Conservation (phyloP, 2,329 filamentous ascomycete species). For the Ophiocordyceps camponoti-rufipedis region DNA sequence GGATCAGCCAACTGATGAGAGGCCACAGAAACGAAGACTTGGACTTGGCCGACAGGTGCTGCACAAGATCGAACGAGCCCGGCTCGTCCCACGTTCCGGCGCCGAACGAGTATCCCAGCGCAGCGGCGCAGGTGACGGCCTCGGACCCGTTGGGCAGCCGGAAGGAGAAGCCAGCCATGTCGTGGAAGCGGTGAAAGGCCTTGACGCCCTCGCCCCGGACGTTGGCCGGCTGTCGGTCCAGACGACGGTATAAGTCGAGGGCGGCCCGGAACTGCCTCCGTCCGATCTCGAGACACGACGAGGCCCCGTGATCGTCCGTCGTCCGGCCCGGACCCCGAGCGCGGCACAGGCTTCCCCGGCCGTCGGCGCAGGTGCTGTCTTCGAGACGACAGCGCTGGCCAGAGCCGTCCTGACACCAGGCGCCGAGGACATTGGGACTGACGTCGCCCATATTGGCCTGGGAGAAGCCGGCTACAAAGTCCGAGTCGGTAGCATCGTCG, state of each 20-base stretch:
- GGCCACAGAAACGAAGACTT: slow-evolving; percentile 61
- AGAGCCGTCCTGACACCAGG: slow-evolving; percentile 75
- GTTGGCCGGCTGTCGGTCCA: slow-evolving; percentile 25
- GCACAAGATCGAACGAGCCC: slow-evolving; percentile 77
- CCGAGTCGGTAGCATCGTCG: slow-evolving; percentile 6
- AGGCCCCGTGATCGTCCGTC: slow-evolving; percentile 48
- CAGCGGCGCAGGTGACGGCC: slow-evolving; percentile 64
- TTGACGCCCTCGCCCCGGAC: slow-evolving; percentile 49
- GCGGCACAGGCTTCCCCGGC: slow-evolving; percentile 49
- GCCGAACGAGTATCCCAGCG: slow-evolving; percentile 76
- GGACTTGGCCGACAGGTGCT: slow-evolving; percentile 55
- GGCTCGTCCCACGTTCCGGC: slow-evolving; percentile 81
- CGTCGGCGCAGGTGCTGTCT: slow-evolving; percentile 63
- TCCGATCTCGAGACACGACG: slow-evolving; percentile 64
- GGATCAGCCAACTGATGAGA: slow-evolving; percentile 51
- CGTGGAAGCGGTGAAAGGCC: slow-evolving; percentile 64
- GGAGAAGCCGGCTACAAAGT: slow-evolving; percentile 79
- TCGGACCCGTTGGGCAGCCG: slow-evolving; percentile 50
- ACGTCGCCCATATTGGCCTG: slow-evolving; percentile 87
- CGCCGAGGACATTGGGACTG: slow-evolving; percentile 69
- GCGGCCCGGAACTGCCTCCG: slow-evolving; percentile 46
- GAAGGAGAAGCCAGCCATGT: slow-evolving; percentile 61
- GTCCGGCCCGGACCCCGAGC: slow-evolving; percentile 50
- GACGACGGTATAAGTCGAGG: slow-evolving; percentile 25
- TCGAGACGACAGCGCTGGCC: slow-evolving; percentile 53